These are phyloP conservation scores for Wickerhamiella hasegawae DNA, from an alignment of 805 yeast species.

Conservation along the genomic window DNA sequence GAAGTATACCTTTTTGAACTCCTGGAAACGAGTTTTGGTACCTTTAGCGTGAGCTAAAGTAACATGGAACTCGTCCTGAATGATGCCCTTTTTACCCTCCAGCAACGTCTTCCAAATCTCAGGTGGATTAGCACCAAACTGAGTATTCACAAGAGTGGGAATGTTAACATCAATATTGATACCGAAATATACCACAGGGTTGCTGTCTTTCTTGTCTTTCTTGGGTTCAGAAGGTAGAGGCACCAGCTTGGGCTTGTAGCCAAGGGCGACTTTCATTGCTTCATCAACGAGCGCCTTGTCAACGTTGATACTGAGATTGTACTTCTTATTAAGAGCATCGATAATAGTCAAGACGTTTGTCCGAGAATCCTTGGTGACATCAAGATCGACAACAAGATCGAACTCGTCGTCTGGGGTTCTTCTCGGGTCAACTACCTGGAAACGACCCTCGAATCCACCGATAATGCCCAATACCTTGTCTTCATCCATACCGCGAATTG, in stretches of 20 bases:
- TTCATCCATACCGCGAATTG: slow-evolving; percentile 43
- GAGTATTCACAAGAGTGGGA: slow-evolving; percentile 11
- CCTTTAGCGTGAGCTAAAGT: slow-evolving; percentile 18
- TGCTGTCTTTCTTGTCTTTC: slow-evolving; percentile 6
- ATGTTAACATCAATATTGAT: slow-evolving; percentile 21
- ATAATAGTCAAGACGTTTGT: slow-evolving; percentile 34
- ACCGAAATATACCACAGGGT: slow-evolving; percentile 27
- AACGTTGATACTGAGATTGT: slow-evolving; percentile 19
- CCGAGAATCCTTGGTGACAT: slow-evolving; percentile 29
- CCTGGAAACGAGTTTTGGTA: slow-evolving; percentile 3
- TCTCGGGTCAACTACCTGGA: slow-evolving; percentile 37
- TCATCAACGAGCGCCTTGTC: slow-evolving; percentile 19
- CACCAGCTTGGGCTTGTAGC: slow-evolving; percentile 40
- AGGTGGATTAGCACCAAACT: slow-evolving; percentile 8
- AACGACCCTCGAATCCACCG: slow-evolving; percentile 56
- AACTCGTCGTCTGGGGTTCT: slow-evolving; percentile 48
- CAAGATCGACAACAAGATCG: slow-evolving; percentile 47
- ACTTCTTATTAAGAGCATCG: slow-evolving; percentile 23
- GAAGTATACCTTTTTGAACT: slow-evolving; percentile 3
- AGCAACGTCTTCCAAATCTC: slow-evolving; percentile 6
- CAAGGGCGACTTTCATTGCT: slow-evolving; percentile 39
- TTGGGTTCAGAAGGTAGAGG: slow-evolving; percentile 19
- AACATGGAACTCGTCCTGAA: slow-evolving; percentile 19
- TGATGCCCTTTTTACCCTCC: slow-evolving; percentile 2
- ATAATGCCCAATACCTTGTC: slow-evolving; percentile 43